Percentiles rank a stretch among this genome's conserved stretches.
These are phyloP conservation scores for Madurella mycetomatis DNA, from an alignment of 2,329 filamentous ascomycete species.

Conservation along the genomic window DNA sequence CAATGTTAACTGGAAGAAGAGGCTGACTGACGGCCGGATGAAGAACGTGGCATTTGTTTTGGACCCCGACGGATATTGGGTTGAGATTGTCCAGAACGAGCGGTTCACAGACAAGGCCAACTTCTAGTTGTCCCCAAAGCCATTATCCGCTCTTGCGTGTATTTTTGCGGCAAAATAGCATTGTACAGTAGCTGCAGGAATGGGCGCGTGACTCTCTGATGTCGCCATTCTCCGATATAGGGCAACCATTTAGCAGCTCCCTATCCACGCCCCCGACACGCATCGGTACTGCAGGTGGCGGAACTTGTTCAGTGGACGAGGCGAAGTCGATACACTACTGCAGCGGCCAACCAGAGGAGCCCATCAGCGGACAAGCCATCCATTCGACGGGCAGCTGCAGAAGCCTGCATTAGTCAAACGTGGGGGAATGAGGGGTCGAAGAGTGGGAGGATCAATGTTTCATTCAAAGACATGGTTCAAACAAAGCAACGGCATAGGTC, in stretches of 20 bases:
- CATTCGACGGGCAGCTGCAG: conserved; percentile 18
- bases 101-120: conserved; percentile 52
- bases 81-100: conserved; percentile 77
- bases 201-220: background rate
- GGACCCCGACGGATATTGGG: conserved; percentile 84
- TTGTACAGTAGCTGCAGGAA: no score
- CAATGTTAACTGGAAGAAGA: conserved; percentile 89
- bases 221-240: background rate
- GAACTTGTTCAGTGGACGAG: background rate
- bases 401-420: conserved; percentile 30
- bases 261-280: conserved; percentile 4
- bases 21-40: conserved; percentile 86
- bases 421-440: conserved; percentile 30
- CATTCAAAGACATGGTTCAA: conserved; percentile 3
- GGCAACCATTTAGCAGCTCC: conserved; percentile 9
- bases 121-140: conserved; percentile 36
- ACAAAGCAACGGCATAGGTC: conserved; percentile 9
- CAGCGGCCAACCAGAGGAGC: conserved; percentile 6
- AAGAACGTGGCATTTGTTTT: conserved; percentile 90
- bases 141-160: background rate
- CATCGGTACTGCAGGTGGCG: background rate
- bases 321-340: background rate
- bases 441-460: conserved; percentile 11
- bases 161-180: no score
- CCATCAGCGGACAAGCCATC: background rate